phyloP scores from a whole-genome alignment of 2,329 filamentous ascomycete genomes.

The Fusarium protoensiforme region DNA sequence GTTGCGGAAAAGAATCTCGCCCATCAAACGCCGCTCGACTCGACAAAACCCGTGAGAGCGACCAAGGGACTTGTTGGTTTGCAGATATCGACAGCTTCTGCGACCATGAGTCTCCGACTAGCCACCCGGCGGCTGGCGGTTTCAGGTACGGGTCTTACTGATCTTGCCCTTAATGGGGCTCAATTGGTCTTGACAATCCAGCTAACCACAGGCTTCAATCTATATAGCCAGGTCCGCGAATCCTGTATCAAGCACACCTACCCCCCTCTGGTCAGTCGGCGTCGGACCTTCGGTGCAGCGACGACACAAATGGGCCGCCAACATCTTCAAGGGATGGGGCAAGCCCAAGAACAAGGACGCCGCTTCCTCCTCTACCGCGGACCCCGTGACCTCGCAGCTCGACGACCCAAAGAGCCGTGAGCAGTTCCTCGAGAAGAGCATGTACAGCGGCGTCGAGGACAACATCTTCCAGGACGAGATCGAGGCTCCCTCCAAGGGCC shows the following conservation, averaged over 20 bases:
- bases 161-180: neutral
- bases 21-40: slow-evolving; percentile 20
- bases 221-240: slow-evolving; percentile 37
- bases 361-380: slow-evolving; percentile 41
- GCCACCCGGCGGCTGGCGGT: slow-evolving; percentile 70
- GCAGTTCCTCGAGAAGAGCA: slow-evolving; percentile 53
- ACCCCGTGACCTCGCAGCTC: slow-evolving; percentile 48
- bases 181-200: slow-evolving; percentile 29
- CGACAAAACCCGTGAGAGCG: slow-evolving; percentile 27
- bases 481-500: slow-evolving; percentile 48
- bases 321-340: slow-evolving; percentile 52
- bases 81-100: slow-evolving; percentile 31
- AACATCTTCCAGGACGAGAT: slow-evolving; percentile 73
- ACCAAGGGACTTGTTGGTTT: slow-evolving; percentile 36
- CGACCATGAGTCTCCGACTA: slow-evolving; percentile 72
- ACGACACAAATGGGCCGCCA: slow-evolving; percentile 58
- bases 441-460: slow-evolving; percentile 59
- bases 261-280: slow-evolving; percentile 26
- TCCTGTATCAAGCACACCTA: slow-evolving; percentile 27
- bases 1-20: slow-evolving; percentile 42
- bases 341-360: slow-evolving; percentile 45
- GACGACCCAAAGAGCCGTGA: slow-evolving; percentile 56
- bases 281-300: slow-evolving; percentile 41
- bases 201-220: slow-evolving; percentile 24
- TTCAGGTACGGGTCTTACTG: slow-evolving; percentile 61